These are phyloP conservation scores for Balamuthia mandrillaris DNA, from an alignment of 208 protist genomes.

Conservation along the genomic window DNA sequence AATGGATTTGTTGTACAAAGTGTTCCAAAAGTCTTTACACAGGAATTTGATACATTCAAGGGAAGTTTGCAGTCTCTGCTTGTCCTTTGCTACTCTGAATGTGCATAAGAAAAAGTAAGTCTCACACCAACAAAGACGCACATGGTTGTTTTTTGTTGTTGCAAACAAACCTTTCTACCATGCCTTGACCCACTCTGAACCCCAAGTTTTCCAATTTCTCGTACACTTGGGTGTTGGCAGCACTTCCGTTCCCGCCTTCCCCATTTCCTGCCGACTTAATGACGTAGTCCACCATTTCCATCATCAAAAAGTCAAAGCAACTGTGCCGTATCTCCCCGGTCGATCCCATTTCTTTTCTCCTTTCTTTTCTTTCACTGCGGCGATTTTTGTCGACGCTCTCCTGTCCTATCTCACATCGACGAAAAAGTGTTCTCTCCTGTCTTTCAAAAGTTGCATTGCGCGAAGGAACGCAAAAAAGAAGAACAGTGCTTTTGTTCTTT, in stretches of 20 bases:
- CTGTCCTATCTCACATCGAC: no score
- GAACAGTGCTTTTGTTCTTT: no score
- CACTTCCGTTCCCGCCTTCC: neutral
- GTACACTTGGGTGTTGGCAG: constrained; percentile 3
- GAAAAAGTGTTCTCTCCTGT: no score
- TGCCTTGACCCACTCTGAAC: constrained; percentile 11
- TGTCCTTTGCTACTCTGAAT: neutral
- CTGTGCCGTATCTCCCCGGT: no score
- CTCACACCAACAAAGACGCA: no score
- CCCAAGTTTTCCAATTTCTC: constrained; percentile 6
- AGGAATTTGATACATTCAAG: constrained; percentile 21
- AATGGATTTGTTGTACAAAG: neutral
- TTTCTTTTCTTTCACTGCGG: no score
- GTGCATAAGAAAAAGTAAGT: no score
- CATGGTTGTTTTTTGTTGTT: no score
- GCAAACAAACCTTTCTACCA: neutral
- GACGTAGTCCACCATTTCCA: constrained; percentile 21
- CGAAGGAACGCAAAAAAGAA: no score
- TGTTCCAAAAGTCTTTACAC: constrained; percentile 14
- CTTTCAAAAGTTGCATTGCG: no score
- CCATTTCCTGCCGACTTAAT: neutral
- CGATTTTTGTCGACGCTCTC: no score
- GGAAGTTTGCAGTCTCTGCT: neutral
- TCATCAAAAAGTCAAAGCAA: constrained; percentile 9
- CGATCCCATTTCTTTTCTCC: no score